Evolutionary conservation across 1,139 yeast species (phyloP), one percentile per base, ranked within the genome.

Genomic region (Candida gigantensis): DNA sequence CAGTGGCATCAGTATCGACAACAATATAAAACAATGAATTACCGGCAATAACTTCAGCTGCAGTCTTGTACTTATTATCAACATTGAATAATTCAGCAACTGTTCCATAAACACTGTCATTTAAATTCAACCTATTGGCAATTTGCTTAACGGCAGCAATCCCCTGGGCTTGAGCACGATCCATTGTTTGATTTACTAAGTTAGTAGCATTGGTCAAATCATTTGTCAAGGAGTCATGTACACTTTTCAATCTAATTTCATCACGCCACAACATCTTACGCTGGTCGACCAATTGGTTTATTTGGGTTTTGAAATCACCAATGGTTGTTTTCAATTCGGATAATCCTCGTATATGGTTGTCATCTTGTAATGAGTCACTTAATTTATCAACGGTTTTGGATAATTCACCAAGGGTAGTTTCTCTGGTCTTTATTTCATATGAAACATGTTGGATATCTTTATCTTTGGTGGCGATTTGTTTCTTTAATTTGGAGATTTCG

Each of bases 21-120:
- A 92, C 94, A 26, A 90, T 79, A 57, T 92, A 89, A 53, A 89
- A 90, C 34, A 92, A 64, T 3, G 95, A 76, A 43, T 78, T 81
- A 2, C 97, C 97, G 10, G 95, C 97, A 31, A 88, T 77, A 5
- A 85, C 92, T 54, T 90, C 97, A 1, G 85, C 84, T 1, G 97
- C 95, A 1, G 82, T 75, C 54, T 84, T 84, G 55, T 88, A 90
- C 50, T 86, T 87, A 37, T 85, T 90, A 48, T 83, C 84, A 3
- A 88, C 92, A 39, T 72, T 73, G 41, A 92, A 84, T 24, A 92
- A 65, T 46, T 89, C 96, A 23, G 95, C 94, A 15, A 92, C 60
- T 0, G 95, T 82, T 0, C 98, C 98, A 58, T 76, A 81, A 3
- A 88, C 94, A 6, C 83, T 77, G 2, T 62, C 62, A 2, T 64